Evolutionary conservation across 805 yeast genomes (phyloP).

Genomic region (Barnettozyma populi): DNA sequence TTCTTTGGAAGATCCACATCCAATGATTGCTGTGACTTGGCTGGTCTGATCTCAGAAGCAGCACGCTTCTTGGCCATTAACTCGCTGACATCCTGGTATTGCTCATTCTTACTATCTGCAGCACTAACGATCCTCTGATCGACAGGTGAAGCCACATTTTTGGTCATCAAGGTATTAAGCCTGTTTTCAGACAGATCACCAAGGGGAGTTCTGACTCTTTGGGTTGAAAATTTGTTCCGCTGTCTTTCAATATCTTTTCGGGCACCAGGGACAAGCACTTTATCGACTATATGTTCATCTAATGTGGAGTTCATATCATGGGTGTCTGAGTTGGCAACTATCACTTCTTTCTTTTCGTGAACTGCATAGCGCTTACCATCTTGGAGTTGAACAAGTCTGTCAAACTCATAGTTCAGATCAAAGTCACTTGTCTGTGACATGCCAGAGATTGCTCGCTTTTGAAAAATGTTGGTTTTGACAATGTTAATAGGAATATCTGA

Average conservation of each 20-base stretch:
- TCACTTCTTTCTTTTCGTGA: slow-evolving; percentile 13
- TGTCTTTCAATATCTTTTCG: slow-evolving; percentile 9
- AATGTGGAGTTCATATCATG: not conserved
- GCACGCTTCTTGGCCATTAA: slow-evolving; percentile 4
- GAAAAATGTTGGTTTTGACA: not conserved
- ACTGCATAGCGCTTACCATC: slow-evolving; percentile 14
- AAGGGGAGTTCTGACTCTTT: slow-evolving; percentile 16
- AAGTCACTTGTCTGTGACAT: slow-evolving; percentile 14
- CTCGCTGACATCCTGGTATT: slow-evolving; percentile 2
- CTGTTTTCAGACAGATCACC: slow-evolving; percentile 10
- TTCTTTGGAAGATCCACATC: slow-evolving; percentile 29
- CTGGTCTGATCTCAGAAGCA: slow-evolving; percentile 3
- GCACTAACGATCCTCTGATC: slow-evolving; percentile 12
- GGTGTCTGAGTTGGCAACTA: slow-evolving; percentile 7
- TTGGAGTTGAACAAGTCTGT: slow-evolving; percentile 17
- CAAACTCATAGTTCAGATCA: slow-evolving; percentile 19
- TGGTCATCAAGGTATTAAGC: slow-evolving; percentile 8
- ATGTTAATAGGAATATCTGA: not conserved
- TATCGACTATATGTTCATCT: not conserved
- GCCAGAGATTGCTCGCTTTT: slow-evolving; percentile 10
- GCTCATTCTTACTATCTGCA: slow-evolving; percentile 10
- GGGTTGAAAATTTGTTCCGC: not conserved
- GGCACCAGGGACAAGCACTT: not conserved
- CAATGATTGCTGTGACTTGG: slow-evolving; percentile 3
- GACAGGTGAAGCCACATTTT: not conserved